A percentile compares a stretch with the other conserved stretches of the same genome.
Evolutionary conservation across 2,329 filamentous ascomycete species (phyloP).

Genomic region (Septoria linicola): DNA sequence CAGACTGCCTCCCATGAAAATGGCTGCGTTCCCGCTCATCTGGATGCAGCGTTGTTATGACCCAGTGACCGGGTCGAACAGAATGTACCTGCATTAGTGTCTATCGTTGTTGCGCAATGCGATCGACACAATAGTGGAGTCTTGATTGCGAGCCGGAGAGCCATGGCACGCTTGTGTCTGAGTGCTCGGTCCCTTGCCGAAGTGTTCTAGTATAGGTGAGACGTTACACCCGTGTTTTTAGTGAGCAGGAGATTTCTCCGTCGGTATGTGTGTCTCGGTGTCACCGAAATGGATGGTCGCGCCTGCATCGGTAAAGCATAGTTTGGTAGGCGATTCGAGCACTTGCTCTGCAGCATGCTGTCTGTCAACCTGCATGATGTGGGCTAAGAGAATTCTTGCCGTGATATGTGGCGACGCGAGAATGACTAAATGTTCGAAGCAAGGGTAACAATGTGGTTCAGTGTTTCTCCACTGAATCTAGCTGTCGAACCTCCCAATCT

Average conservation of each 20-base stretch:
- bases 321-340: too few species aligned
- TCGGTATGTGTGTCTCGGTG: constrained; percentile 21
- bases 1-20: constrained; percentile 1
- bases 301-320: constrained; percentile 13
- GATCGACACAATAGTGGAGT: constrained; percentile 25
- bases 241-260: constrained; percentile 17
- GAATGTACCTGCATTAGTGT: constrained; percentile 35
- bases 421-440: background rate
- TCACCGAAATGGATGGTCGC: constrained; percentile 23
- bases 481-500: background rate
- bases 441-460: background rate
- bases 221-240: constrained; percentile 31
- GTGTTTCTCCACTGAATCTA: background rate
- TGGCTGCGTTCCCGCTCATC: constrained; percentile 5
- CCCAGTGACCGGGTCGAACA: constrained; percentile 25
- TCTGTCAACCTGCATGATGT: background rate
- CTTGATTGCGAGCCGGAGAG: constrained; percentile 23
- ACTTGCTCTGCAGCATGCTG: background rate
- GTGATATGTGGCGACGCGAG: constrained; percentile 11
- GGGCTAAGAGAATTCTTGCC: background rate
- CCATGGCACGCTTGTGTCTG: constrained; percentile 26
- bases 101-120: constrained; percentile 30
- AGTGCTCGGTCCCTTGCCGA: constrained; percentile 27
- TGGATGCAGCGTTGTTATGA: constrained; percentile 13
- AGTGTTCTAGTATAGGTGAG: constrained; percentile 17